Conservation (phyloP, 2,329 filamentous ascomycete species). For the Aspergillus uvarum region DNA sequence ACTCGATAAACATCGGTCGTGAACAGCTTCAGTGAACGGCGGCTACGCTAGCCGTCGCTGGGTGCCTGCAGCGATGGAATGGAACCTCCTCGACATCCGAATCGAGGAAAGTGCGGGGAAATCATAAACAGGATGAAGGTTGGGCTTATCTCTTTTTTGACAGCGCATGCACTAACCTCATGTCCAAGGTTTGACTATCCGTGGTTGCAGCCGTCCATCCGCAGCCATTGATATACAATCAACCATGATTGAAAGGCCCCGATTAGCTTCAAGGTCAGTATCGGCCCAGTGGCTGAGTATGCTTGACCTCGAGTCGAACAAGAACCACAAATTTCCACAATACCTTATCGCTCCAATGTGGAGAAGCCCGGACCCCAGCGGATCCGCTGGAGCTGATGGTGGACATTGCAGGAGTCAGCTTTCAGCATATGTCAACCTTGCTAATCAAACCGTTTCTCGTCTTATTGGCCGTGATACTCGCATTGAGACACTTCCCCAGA, state of each 20-base stretch:
- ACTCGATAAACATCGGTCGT: neutral
- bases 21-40: neutral
- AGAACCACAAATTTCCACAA: neutral
- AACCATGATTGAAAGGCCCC: neutral
- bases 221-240: neutral
- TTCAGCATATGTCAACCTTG: neutral
- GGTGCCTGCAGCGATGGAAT: neutral
- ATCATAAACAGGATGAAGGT: neutral
- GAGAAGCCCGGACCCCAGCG: neutral
- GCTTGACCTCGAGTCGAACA: neutral
- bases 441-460: neutral
- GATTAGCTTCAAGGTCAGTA: neutral
- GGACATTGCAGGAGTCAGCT: neutral
- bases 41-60: neutral
- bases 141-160: neutral
- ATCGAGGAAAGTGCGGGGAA: neutral
- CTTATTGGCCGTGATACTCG: neutral
- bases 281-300: neutral
- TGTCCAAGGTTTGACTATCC: neutral
- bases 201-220: neutral
- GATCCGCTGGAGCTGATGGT: neutral
- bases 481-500: slow-evolving; percentile 3
- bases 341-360: neutral
- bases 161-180: neutral
- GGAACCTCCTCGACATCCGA: too few relatives aligned